These are phyloP conservation scores for Leccinum pellstonianum DNA, from an alignment of 768 basidiomycete genomes.

Conservation along the genomic window DNA sequence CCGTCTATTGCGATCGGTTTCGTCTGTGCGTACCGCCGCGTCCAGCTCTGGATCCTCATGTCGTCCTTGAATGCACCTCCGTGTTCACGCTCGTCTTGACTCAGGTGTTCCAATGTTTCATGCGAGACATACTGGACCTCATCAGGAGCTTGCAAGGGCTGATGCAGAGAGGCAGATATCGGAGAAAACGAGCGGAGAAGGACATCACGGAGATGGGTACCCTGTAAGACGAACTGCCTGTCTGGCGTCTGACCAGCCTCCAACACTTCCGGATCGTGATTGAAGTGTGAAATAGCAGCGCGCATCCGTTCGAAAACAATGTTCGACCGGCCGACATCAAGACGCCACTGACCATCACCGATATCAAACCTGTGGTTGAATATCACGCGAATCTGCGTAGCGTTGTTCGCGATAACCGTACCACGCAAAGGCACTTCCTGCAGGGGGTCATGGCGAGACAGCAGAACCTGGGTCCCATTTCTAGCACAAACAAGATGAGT, in stretches of 20 bases:
- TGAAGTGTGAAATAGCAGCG: conserved; percentile 56
- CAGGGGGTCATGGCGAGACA: conserved; percentile 64
- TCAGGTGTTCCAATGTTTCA: conserved; percentile 39
- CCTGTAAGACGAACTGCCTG: conserved; percentile 57
- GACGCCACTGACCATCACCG: conserved; percentile 51
- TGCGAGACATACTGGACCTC: conserved; percentile 38
- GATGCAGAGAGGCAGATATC: conserved; percentile 21
- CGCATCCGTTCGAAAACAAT: conserved; percentile 70
- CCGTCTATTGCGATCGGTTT: conserved; percentile 70
- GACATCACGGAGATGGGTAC: conserved; percentile 71
- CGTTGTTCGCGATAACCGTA: conserved; percentile 47
- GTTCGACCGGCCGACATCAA: conserved; percentile 71
- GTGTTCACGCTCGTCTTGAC: conserved; percentile 23
- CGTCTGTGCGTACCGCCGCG: conserved; percentile 55
- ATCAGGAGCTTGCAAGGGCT: conserved; percentile 40
- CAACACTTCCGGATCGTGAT: conserved; percentile 48
- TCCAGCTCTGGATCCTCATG: conserved; percentile 81
- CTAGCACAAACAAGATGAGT: conserved; percentile 37
- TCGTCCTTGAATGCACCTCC: conserved; percentile 66
- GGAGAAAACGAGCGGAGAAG: conserved; percentile 58
- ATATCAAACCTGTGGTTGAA: conserved; percentile 52
- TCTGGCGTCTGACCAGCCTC: conserved; percentile 36
- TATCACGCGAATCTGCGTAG: conserved; percentile 54
- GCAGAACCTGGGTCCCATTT: conserved; percentile 65
- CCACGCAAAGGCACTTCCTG: conserved; percentile 53